Evolutionary conservation across 306 rosid species (phyloP).

Genomic region (Corylus americana): DNA sequence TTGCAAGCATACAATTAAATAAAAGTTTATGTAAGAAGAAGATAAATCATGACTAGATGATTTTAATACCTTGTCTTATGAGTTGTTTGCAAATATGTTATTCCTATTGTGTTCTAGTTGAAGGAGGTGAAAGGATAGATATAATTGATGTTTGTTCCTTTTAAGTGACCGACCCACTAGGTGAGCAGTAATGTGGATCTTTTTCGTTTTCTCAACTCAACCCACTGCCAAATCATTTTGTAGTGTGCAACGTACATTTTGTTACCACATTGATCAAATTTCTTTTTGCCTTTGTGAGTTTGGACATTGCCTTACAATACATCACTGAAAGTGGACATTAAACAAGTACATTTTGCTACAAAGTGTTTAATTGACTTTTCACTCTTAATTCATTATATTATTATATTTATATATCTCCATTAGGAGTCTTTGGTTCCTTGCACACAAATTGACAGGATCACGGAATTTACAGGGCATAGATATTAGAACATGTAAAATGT

Average conservation of each 20-base stretch:
- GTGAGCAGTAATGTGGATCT: too few relatives aligned
- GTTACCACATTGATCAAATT: not conserved
- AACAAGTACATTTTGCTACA: not conserved
- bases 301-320: not conserved
- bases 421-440: not conserved
- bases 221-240: not conserved
- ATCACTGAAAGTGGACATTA: not conserved
- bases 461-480: not conserved
- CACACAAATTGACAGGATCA: not conserved
- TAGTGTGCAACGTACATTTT: not conserved
- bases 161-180: not conserved
- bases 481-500: not conserved
- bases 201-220: not conserved
- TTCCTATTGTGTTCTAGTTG: not conserved
- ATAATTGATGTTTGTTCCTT: not conserved
- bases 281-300: not conserved
- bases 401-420: not conserved
- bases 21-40: not conserved
- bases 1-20: not conserved
- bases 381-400: not conserved
- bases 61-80: not conserved
- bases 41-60: not conserved
- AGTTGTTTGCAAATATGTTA: not conserved
- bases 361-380: not conserved
- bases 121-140: not conserved